Evolutionary conservation across 2,329 filamentous ascomycete species (phyloP).

Genomic region (Delphinella strobiligena): DNA sequence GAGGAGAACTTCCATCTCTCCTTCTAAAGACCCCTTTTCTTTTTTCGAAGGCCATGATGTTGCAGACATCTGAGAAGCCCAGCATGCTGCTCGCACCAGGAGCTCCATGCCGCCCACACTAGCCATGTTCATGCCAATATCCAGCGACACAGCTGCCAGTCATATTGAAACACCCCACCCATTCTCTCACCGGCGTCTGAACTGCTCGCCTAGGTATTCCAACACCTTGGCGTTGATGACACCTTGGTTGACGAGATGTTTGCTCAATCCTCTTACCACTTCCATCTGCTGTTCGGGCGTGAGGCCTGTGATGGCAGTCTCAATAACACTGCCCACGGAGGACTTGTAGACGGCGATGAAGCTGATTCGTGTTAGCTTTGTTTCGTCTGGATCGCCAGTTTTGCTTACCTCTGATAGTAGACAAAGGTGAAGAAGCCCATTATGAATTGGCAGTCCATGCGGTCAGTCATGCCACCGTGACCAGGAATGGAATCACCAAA

Average conservation of each 20-base stretch:
- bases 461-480: conserved; percentile 94
- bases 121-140: too few species aligned
- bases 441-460: conserved; percentile 99
- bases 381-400: too few species aligned
- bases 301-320: conserved; percentile 83
- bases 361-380: conserved; percentile 29
- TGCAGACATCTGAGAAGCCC: too few species aligned
- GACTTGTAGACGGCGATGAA: conserved; percentile 87
- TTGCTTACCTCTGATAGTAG: conserved; percentile 61
- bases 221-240: conserved; percentile 42
- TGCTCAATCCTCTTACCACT: conserved; percentile 49
- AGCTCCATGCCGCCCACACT: too few species aligned
- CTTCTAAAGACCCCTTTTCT: too few species aligned
- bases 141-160: too few species aligned
- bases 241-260: conserved; percentile 53
- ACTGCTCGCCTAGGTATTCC: conserved; percentile 20
- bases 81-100: too few species aligned
- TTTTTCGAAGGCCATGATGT: too few species aligned
- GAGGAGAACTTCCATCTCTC: too few species aligned
- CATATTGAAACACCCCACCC: too few species aligned
- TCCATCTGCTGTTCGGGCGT: conserved; percentile 82
- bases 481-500: conserved; percentile 97
- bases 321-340: conserved; percentile 75
- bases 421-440: conserved; percentile 99
- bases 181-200: conserved; percentile 8